Evolutionary conservation across 805 yeast species (phyloP).

Genomic region (Citeromyces matritensis): DNA sequence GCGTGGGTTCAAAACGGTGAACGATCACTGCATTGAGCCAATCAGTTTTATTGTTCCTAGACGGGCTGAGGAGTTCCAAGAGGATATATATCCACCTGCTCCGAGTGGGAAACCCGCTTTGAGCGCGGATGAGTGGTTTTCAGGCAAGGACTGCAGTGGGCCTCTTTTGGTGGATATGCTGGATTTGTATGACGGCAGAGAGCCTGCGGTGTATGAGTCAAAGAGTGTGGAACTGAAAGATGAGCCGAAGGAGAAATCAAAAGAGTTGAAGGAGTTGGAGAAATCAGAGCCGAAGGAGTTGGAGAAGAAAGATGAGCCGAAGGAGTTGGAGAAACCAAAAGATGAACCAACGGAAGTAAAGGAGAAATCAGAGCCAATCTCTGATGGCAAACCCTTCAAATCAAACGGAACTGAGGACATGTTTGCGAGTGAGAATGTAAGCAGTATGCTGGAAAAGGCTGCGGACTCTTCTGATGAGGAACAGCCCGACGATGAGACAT

Average conservation of each 20-base stretch:
- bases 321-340: constrained; percentile 12
- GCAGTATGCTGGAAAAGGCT: too few species aligned
- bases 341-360: constrained; percentile 2
- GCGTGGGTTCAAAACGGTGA: constrained; percentile 73
- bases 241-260: constrained; percentile 3
- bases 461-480: too few species aligned
- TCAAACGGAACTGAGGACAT: too few species aligned
- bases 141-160: constrained; percentile 68
- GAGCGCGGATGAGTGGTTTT: constrained; percentile 63
- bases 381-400: too few species aligned
- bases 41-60: constrained; percentile 89
- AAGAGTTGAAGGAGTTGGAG: neutral
- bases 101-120: constrained; percentile 72
- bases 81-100: constrained; percentile 84
- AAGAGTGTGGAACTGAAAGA: constrained; percentile 9
- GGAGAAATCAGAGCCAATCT: too few species aligned
- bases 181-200: constrained; percentile 64
- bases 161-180: constrained; percentile 71
- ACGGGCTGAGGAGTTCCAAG: constrained; percentile 84
- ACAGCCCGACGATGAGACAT: constrained; percentile 1
- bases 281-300: neutral
- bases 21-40: constrained; percentile 77
- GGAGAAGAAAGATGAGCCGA: neutral
- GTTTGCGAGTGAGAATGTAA: too few species aligned
- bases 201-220: constrained; percentile 9